Conservation (phyloP, 1,284 basidiomycete species). For the Cryptococcus sp. region DNA sequence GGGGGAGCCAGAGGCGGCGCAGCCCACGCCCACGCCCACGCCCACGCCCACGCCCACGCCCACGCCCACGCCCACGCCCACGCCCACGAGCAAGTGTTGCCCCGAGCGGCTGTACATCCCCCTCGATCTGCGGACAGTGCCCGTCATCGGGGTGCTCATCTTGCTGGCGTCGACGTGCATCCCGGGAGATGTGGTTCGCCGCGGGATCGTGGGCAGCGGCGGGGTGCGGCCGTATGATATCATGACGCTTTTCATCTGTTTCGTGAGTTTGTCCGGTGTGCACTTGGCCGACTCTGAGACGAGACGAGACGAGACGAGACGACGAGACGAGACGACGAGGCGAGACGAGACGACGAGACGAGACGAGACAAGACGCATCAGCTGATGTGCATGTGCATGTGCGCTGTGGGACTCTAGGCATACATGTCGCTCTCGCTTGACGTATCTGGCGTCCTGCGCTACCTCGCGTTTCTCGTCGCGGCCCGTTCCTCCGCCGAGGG, state of each 20-base stretch:
- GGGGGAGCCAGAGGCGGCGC: background rate
- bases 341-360: background rate
- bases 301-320: too few relatives aligned
- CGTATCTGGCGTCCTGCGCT: constrained; percentile 74
- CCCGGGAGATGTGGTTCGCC: constrained; percentile 60
- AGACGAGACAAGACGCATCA: background rate
- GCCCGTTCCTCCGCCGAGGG: constrained; percentile 65
- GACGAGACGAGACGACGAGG: too few relatives aligned
- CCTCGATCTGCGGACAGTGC: constrained; percentile 69
- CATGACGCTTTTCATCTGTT: constrained; percentile 82
- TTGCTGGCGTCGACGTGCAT: constrained; percentile 74
- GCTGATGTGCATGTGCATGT: background rate
- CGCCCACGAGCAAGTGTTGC: too few relatives aligned
- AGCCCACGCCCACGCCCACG: too few relatives aligned
- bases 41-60: too few relatives aligned
- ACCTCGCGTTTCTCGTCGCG: constrained; percentile 82
- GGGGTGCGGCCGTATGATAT: constrained; percentile 89
- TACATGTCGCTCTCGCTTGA: constrained; percentile 94
- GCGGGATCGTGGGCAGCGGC: constrained; percentile 63
- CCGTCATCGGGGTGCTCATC: constrained; percentile 72
- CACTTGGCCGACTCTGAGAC: too few relatives aligned
- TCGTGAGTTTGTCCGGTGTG: constrained; percentile 52
- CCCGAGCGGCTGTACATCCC: constrained; percentile 49
- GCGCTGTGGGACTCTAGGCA: constrained; percentile 61
- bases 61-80: too few relatives aligned